Base-by-base conservation (phyloP, 179 eudicot genomes). In the Heliamphora pulchella region DNA sequence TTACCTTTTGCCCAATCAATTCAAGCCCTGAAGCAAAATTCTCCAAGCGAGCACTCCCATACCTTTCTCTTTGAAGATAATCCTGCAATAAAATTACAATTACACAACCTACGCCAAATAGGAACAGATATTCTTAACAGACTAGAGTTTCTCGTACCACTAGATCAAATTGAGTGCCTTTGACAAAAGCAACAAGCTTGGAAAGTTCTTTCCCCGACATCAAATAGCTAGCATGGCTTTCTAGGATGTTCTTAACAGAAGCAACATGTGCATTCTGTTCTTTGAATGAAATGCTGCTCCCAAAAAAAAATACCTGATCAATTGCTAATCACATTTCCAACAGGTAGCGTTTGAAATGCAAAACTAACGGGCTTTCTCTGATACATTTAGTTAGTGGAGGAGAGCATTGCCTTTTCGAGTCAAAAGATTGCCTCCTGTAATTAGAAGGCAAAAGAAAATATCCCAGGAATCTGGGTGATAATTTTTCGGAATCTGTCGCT, bases 191-290 rank as follows among this genome's bases (percentile, higher is more conserved):
- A 86, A 95, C 98, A 83, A 95, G 93, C 87, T 94, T 93, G 61
- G 98, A 91, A 78, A 95, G 94, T 85, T 95, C 98, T 86, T 95
- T 95, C 66, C 94, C 98, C 20, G 97, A 92, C 98, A 93, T 95
- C 78, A 95, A 83, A 85, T 86, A 90, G 84, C 96, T 94, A 80
- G 98, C 98, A 91, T 95, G 98, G 85, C 90, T 94, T 85, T 95
- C 98, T 77, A 95, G 86, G 76, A 95, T 95, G 85, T 85, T 94
- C 84, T 91, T 93, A 53, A 95, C 97, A 85, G 98, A 94, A 84
- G 96, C 85, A 84, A 95, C 81, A 85, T 93, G 96, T 46, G 98
- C 92, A 86, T 87, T 93, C 79, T 83, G 97, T 86, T 95, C 98
- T 85, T 92, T 93, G 70, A 88, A 84, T 59, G 98, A 88, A 80